Evolutionary conservation across 495 filamentous ascomycete genomes (phyloP), one percentile per base, ranked within the genome.

Genomic region (Xylaria telfairii): DNA sequence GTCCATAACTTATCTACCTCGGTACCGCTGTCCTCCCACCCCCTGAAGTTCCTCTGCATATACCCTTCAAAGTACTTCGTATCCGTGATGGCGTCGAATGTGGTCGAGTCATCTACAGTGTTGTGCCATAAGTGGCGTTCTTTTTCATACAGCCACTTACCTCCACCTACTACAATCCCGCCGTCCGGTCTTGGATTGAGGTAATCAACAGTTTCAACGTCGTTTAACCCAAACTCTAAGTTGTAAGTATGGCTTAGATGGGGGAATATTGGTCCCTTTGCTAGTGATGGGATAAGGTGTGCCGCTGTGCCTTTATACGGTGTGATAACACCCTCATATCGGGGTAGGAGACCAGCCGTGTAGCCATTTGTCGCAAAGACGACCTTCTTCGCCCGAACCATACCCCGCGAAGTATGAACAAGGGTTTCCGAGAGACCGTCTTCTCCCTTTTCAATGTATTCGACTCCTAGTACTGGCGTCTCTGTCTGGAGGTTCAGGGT

Each of bases 1-100:
- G 83, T 85, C 87, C 87, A 89, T 21, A 85, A 78, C 56, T 83
- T 81, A 30, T 81, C 75, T 1, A 82, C 75, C 26, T 75, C 69
- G 0, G 84, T 83, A 17, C 78, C 82, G 24, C 78, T 83, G 17
- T 85, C 72, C 61, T 85, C 83, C 84, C 83, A 86, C 2, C 83
- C 83, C 3, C 65, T 67, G 56, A 79, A 86, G 4, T 71, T 72
- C 15, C 74, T 61, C 74, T 86, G 83, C 85, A 87, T 88, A 56
- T 83, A 84, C 5, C 79, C 78, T 66, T 86, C 80, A 63, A 83
- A 87, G 62, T 85, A 84, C 44, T 39, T 65, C 28, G 19, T 17
- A 6, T 78, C 64, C 7, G 69, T 67, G 0, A 82, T 82, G 4
- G 71, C 34, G 51, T 84, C 79, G 19, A 86, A 75, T 12, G 82